Evolutionary conservation across 2,329 filamentous ascomycete species (phyloP).

Genomic region (Beauveria sp.): DNA sequence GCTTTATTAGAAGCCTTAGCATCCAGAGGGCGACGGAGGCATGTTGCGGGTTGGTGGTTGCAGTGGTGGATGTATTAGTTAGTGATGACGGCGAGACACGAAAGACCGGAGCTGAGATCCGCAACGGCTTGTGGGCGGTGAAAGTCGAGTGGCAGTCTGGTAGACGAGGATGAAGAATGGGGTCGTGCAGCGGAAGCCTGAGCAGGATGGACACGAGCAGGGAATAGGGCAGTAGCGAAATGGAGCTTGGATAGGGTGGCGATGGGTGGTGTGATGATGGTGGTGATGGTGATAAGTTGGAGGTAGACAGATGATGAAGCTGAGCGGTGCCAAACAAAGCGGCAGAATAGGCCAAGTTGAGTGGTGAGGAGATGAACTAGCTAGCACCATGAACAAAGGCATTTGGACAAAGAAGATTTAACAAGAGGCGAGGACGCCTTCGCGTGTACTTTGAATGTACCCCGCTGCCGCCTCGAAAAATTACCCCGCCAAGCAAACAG

Average conservation of each 20-base stretch:
- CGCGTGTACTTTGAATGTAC: neutral
- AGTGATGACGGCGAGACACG: neutral
- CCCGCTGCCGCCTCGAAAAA: neutral
- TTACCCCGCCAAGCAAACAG: conserved; percentile 7
- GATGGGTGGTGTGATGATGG: neutral
- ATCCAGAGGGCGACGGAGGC: neutral
- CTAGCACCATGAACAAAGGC: too few relatives aligned
- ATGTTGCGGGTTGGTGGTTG: neutral
- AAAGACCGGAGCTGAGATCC: neutral
- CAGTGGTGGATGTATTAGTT: neutral
- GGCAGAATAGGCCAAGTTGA: neutral
- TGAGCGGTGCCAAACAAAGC: neutral
- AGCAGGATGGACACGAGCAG: neutral
- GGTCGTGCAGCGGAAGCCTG: neutral
- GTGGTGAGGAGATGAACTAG: neutral
- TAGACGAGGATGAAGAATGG: neutral
- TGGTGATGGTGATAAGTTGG: neutral
- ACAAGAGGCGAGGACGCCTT: neutral
- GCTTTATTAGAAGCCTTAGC: neutral
- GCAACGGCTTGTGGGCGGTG: neutral
- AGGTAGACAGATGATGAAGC: neutral
- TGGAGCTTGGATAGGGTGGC: neutral
- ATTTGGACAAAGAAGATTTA: too few relatives aligned
- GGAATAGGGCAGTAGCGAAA: neutral
- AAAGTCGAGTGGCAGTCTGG: neutral